Base-by-base conservation (phyloP, 2,329 filamentous ascomycete genomes). In the Colletotrichum cereale region DNA sequence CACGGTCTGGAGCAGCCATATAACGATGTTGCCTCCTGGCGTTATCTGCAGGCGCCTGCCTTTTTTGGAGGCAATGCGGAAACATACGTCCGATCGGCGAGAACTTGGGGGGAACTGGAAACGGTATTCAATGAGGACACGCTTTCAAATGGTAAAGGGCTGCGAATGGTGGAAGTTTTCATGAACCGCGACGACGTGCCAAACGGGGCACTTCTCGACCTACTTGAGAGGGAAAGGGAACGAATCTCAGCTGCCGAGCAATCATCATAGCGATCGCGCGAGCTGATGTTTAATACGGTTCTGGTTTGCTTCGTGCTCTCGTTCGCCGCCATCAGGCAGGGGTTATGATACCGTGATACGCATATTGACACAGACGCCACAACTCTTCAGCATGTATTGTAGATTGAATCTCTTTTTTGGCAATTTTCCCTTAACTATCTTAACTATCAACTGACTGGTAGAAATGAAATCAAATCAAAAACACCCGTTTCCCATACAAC, bases 21-120 rank as follows among this genome's bases (percentile, higher is more conserved):
- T 76, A 90, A 90, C 66, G 87, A 90, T 61, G 76, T 86, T 38
- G 82, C 86, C n/a, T 77, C 81, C 0, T 89, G 87, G 87, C 79
- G 84, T 58, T 86, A 89, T 67, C 81, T 85, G 10, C 79, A 85
- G 56, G 85, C 85, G 6, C 82, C 85, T 1, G 78, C 76, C 16
- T 84, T 87, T 67, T 88, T 88, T 61, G 86, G 86, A 0, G 84
- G 84, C 26, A 44, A 16, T 6, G 4, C 62, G 0, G 61, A 56
- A 4, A 84, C 81, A 2, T 77, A 76, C 14, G 80, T 76, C 18
- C 50, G 42, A 5, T 76, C 78, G 36, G 85, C 82, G 3, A 79
- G 77, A 66, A 87, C 83, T 0, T 85, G 83, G 72, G 84, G 81
- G 0, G 85, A 88, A 71, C 71, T 88, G 3, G 80, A 84, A 47